phyloP scores from a whole-genome alignment of 371 early-diverging fungal genomes.

The Mortierella sp. region DNA sequence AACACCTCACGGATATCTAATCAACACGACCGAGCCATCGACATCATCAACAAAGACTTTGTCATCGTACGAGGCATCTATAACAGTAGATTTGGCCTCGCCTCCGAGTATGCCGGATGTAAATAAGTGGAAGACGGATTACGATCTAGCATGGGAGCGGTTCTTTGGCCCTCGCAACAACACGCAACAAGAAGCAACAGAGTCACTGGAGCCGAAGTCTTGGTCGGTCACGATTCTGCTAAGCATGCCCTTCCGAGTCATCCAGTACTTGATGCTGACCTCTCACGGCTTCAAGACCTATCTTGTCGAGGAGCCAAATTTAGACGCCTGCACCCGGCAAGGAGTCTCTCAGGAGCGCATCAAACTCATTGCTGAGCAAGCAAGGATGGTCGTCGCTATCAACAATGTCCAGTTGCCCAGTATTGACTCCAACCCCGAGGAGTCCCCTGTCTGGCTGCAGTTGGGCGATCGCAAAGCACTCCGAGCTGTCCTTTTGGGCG shows the following conservation, averaged over 20 bases:
- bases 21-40: background rate
- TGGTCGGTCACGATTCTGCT: conserved; percentile 19
- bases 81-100: background rate
- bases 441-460: conserved; percentile 26
- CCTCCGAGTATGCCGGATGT: background rate
- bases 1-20: background rate
- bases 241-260: conserved; percentile 22
- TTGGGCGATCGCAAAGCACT: conserved; percentile 13
- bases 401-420: background rate
- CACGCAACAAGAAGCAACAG: background rate
- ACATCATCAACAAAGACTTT: background rate
- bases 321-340: conserved; percentile 10
- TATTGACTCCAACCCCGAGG: background rate
- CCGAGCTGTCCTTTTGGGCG: conserved; percentile 17
- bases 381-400: conserved; percentile 18
- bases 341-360: conserved; percentile 14
- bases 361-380: background rate
- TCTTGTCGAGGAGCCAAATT: conserved; percentile 20
- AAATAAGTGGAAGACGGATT: conserved; percentile 20
- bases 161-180: background rate
- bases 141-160: conserved; percentile 14
- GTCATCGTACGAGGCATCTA: background rate
- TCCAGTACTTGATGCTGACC: conserved; percentile 23
- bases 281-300: conserved; percentile 30
- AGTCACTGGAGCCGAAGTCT: background rate